These are phyloP conservation scores for Verticillium alfalfae DNA, from an alignment of 2,329 filamentous ascomycete genomes.

Conservation along the genomic window DNA sequence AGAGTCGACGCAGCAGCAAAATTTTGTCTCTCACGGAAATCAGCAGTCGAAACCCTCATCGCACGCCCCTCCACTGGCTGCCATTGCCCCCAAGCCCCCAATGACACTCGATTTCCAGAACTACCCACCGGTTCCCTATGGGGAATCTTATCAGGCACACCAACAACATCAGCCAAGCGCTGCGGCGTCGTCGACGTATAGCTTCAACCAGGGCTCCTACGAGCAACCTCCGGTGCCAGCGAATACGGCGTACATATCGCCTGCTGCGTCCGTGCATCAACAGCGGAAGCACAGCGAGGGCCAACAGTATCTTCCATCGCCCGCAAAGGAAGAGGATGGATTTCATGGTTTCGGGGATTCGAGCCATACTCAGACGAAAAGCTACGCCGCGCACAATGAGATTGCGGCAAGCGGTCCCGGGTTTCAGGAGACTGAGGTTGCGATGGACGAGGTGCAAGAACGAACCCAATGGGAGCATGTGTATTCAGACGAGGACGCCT, in stretches of 20 bases:
- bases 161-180: not conserved
- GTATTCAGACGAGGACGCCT: conserved; percentile 55
- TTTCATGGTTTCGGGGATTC: not conserved
- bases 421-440: not conserved
- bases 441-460: conserved; percentile 3
- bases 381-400: not conserved
- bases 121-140: conserved; percentile 15
- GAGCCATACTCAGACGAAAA: not conserved
- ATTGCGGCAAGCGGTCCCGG: not conserved
- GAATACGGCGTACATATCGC: conserved; percentile 6
- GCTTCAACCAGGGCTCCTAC: not conserved
- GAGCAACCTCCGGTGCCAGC: not conserved
- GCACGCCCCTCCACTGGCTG: conserved; percentile 30
- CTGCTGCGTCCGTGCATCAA: conserved; percentile 9
- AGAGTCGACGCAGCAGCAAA: conserved; percentile 38
- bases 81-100: conserved; percentile 48
- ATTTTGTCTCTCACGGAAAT: conserved; percentile 23
- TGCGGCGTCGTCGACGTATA: not conserved
- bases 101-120: conserved; percentile 26
- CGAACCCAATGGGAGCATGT: conserved; percentile 30
- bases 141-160: conserved; percentile 1
- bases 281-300: conserved; percentile 2
- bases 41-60: conserved; percentile 29
- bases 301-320: not conserved
- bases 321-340: not conserved